Base-by-base conservation (phyloP, 345 rosid species). In the Populus deltoides region DNA sequence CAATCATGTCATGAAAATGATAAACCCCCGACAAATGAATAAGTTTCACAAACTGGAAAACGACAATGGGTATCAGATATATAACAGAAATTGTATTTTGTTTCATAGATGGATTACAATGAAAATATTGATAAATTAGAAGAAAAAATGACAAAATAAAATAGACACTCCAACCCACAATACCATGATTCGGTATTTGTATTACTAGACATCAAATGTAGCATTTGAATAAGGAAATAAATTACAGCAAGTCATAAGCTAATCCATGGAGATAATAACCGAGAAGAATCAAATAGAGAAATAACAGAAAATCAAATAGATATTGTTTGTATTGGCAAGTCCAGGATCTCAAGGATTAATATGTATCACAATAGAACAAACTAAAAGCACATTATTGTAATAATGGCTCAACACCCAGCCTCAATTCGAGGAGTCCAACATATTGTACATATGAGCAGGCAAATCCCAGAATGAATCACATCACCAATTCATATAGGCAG, bases 1-100 rank as follows among this genome's bases (percentile, higher is more conserved):
- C 87, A 77, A 94, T 94, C 94, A 94, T 90, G 80, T 92, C 94
- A 83, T 94, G 98, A 68, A 94, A 94, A 82, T 94, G 96, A 82
- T 91, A 94, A n/a, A 85, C 89, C 62, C 89, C 94, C 2, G 83
- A 85, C 83, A 94, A 47, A 81, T 84, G 93, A 27, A 83, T 17
- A 74, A 87, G 80, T 86, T 91, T 92, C 66, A 90, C 84, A 71
- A 94, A 74, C 98, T 92, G 89, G 62, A 86, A 78, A 27, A 78
- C 8, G 25, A 80, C 78, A 29, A 62, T 45, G n/a, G 70, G 15
- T 36, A 49, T 67, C 70, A 79, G 73, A 74, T 59, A 73, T 61
- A 47, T 72, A 57, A 55, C 27, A 33, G 36, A 41, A 35, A 67
- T 13, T 15, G 61, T 67, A 65, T 53, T 36, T 35, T 38, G 65